Evolutionary conservation across 148 eudicot species (phyloP), one percentile per base, ranked within the genome.

Genomic region (Linanthus parryae): DNA sequence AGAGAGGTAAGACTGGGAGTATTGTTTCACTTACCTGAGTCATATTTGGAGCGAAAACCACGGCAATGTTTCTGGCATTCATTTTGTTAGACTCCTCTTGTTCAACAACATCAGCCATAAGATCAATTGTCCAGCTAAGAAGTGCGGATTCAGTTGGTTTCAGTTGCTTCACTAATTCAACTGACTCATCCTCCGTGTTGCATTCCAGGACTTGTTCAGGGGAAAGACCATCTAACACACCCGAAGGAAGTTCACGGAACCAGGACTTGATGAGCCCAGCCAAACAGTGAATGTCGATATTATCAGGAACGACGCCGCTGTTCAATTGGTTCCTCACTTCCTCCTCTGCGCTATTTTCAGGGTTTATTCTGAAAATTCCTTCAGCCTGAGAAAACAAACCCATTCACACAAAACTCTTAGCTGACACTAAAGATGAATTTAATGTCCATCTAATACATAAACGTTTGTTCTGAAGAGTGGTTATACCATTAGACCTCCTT

Each of bases 11-110:
- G n/a, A n/a, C n/a, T n/a, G n/a, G n/a, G n/a, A n/a, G n/a, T n/a
- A n/a, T n/a, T n/a, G n/a, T 31, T 11, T 29, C 6, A 8, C 25
- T 30, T 69, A 84, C 95, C 95, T 85, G 92, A 50, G 95, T 90
- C 97, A 90, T 90, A 65, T 90, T 90, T 17, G 97, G 97, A 18
- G 97, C 88, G 39, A 90, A 90, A 48, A 90, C 95, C 84, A 85
- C 78, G 36, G 97, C 95, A 28, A 90, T 90, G 41, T 86, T 90
- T 56, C 95, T 80, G 0, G 92, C 89, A 59, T 86, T 90, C 97
- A 90, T 90, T 59, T 90, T 90, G 77, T 90, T 90, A 21, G 58
- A 73, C 5, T 83, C 91, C 70, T 90, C 97, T 13, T 80, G 92
- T 56, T 90, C 95, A 20, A 85, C 97, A n/a, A 90, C 95, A 60